Conservation (phyloP, 1,284 basidiomycete species). For the Moesziomyces globuligerus region DNA sequence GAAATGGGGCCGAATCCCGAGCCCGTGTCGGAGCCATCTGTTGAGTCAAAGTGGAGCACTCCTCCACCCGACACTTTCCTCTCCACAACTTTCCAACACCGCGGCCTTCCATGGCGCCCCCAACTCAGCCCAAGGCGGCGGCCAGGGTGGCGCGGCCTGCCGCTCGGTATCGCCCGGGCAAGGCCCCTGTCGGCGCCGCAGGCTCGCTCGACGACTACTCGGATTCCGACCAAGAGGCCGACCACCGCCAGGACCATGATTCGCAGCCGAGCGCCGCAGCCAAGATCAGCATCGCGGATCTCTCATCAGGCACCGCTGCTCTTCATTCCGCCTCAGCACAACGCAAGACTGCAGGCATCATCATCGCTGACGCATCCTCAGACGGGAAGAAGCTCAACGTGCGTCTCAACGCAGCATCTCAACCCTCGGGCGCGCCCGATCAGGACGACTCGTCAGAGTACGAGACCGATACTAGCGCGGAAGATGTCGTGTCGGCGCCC, state of each 20-base stretch:
- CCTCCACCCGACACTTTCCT: background rate
- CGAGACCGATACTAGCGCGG: constrained; percentile 71
- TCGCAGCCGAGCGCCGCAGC: constrained; percentile 1
- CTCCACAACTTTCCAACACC: background rate
- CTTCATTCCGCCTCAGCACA: background rate
- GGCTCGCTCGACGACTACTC: constrained; percentile 23
- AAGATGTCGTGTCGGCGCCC: constrained; percentile 18
- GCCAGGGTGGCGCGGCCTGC: constrained; percentile 51
- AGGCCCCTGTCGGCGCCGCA: constrained; percentile 51
- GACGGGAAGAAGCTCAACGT: constrained; percentile 37
- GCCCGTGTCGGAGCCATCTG: background rate
- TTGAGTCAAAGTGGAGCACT: background rate
- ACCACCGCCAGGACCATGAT: constrained; percentile 1
- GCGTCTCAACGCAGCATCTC: constrained; percentile 4
- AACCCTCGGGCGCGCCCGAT: background rate
- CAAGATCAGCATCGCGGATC: constrained; percentile 2
- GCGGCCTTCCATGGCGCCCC: constrained; percentile 13
- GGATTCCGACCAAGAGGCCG: constrained; percentile 40
- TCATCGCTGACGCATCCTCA: constrained; percentile 9
- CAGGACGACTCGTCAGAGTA: constrained; percentile 68
- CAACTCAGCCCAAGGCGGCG: constrained; percentile 7
- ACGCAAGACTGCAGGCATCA: constrained; percentile 21
- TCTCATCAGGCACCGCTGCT: constrained; percentile 16
- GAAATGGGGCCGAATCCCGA: background rate
- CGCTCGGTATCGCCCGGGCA: constrained; percentile 63